These are phyloP conservation scores for Hypoxylon rickii DNA, from an alignment of 495 filamentous ascomycete species.

Conservation along the genomic window DNA sequence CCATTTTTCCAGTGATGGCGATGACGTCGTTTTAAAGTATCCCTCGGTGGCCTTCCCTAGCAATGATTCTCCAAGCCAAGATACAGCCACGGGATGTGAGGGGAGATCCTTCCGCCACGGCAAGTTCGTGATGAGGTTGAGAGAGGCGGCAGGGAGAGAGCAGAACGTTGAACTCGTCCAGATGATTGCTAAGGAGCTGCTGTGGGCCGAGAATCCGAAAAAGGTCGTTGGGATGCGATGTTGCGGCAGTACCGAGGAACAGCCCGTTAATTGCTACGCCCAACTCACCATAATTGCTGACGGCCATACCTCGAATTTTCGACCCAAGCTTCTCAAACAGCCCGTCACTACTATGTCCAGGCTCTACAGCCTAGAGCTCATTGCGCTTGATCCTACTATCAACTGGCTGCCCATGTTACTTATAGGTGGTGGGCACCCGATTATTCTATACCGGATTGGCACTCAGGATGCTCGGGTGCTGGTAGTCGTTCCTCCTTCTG, in stretches of 20 bases:
- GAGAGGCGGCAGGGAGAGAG: slow-evolving; percentile 46
- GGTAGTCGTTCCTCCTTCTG: too few species aligned
- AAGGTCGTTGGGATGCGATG: slow-evolving; percentile 44
- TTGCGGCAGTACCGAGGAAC: neutral
- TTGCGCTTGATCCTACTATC: slow-evolving; percentile 61
- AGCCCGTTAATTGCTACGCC: slow-evolving; percentile 45
- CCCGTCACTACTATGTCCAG: slow-evolving; percentile 52
- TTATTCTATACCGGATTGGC: slow-evolving; percentile 76
- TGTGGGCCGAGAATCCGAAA: slow-evolving; percentile 45
- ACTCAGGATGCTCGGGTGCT: too few species aligned
- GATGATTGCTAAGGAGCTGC: slow-evolving; percentile 51
- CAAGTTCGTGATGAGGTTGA: slow-evolving; percentile 62
- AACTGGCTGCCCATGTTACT: slow-evolving; percentile 60
- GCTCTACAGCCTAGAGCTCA: slow-evolving; percentile 69
- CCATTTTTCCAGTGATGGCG: slow-evolving; percentile 71
- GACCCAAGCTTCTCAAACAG: slow-evolving; percentile 5
- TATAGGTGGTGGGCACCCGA: slow-evolving; percentile 60
- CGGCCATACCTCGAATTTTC: slow-evolving; percentile 21
- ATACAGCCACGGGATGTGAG: slow-evolving; percentile 40
- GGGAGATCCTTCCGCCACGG: slow-evolving; percentile 69
- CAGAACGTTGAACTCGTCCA: slow-evolving; percentile 55
- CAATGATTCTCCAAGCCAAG: neutral
- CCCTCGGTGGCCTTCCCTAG: slow-evolving; percentile 13
- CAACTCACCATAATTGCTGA: slow-evolving; percentile 18
- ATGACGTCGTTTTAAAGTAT: slow-evolving; percentile 73